These are phyloP conservation scores for Mixia osmundae DNA, from an alignment of 1,284 basidiomycete genomes.

Conservation along the genomic window DNA sequence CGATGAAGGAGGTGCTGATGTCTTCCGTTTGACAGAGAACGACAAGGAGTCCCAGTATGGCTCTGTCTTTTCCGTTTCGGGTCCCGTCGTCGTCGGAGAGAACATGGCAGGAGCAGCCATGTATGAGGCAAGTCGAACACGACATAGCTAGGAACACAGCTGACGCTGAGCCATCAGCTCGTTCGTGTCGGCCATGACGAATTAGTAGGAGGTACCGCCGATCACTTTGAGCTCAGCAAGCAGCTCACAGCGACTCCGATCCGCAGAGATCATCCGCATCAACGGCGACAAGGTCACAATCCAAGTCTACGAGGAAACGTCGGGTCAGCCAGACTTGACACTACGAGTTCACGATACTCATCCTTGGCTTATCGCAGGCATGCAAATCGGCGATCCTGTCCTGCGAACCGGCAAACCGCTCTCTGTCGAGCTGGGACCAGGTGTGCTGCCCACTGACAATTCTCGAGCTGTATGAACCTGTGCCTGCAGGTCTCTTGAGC, in stretches of 20 bases:
- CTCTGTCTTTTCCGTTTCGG: slow-evolving; percentile 79
- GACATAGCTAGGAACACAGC: slow-evolving; percentile 32
- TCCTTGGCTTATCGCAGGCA: slow-evolving; percentile 13
- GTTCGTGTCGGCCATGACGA: slow-evolving; percentile 67
- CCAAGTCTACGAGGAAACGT: slow-evolving; percentile 97
- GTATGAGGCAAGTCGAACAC: no score
- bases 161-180: neutral
- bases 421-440: slow-evolving; percentile 89
- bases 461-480: slow-evolving; percentile 1
- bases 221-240: neutral
- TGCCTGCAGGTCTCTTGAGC: slow-evolving; percentile 56
- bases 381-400: slow-evolving; percentile 94
- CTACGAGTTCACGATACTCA: neutral
- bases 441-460: slow-evolving; percentile 19
- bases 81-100: slow-evolving; percentile 72
- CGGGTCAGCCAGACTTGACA: no score
- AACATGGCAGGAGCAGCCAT: slow-evolving; percentile 51
- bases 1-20: neutral
- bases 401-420: slow-evolving; percentile 91
- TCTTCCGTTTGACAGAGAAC: slow-evolving; percentile 33
- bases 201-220: slow-evolving; percentile 13
- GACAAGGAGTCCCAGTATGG: slow-evolving; percentile 71
- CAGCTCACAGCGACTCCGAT: neutral
- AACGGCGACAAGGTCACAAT: slow-evolving; percentile 92
- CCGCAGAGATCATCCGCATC: slow-evolving; percentile 85